Evolutionary conservation across 257 asterid species (phyloP), one percentile per base, ranked within the genome.

Genomic region (Marsdenia floribunda): DNA sequence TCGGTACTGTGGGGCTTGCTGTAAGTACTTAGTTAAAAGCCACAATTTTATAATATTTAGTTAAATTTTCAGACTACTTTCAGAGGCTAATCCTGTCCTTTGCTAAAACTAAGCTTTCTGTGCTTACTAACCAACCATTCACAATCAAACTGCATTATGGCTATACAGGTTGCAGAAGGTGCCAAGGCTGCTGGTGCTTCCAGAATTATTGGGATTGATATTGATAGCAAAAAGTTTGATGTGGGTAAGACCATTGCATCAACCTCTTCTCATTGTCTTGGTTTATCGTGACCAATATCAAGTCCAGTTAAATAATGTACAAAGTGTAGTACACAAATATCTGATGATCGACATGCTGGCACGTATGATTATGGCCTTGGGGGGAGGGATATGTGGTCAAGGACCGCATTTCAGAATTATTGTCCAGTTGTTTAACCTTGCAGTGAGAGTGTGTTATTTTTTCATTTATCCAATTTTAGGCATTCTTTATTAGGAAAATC

Each of bases 151-250:
- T 22, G 44, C 26, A 12, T 0, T 73, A 24, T 64, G 71, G 49
- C 65, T 68, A 61, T 29, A 24, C 84, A 95, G 98, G 99, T 95
- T 78, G 99, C 99, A 4, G 98, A 95, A 88, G 99, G 99, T 84
- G 98, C 99, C 70, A 95, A 92, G 83, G 80, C 96, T 81, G 96
- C 98, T 83, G 99, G 99, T 60, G 98, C 99, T 71, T 93, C 99
- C 67, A 87, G 99, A 68, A 73, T 95, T 66, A 95, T 95, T 80
- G 98, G 99, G 79, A 87, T 95, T 37, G 98, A 95, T 80, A 89
- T 95, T 78, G 99, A 95, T 80, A 84, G 75, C 83, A 92, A 88
- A 64, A 95, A 95, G 88, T 95, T 81, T 38, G 98, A 92, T 65
- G 75, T 9, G 77, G 99, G 97, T 94, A 38, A 83, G 63, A 44